These are phyloP conservation scores for Stipa capillata DNA, from an alignment of 176 grass and related monocot species.

Conservation along the genomic window DNA sequence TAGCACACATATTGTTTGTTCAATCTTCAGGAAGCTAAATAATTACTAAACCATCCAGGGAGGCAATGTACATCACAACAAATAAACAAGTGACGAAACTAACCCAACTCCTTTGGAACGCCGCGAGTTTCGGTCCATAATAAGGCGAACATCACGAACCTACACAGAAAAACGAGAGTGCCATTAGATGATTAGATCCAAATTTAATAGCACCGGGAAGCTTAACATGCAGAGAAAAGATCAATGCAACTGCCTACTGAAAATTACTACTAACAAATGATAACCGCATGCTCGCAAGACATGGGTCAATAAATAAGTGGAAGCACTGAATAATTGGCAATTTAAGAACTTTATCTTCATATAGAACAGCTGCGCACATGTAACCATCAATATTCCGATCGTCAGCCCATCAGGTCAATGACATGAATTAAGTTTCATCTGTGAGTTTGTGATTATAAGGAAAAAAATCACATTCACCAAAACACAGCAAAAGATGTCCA, in stretches of 20 bases:
- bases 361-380: not conserved
- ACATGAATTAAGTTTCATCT: not conserved
- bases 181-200: not conserved
- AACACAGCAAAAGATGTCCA: not conserved
- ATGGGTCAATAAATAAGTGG: not conserved
- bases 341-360: not conserved
- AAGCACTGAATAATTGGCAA: not conserved
- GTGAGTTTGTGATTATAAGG: not conserved
- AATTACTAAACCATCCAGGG: not conserved
- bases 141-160: constrained; percentile 97
- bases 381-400: not conserved
- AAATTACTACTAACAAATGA: not conserved
- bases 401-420: not conserved
- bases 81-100: constrained; percentile 15
- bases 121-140: constrained; percentile 94
- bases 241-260: not conserved
- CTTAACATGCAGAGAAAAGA: not conserved
- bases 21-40: not conserved
- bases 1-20: not conserved
- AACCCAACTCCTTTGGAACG: constrained; percentile 99
- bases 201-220: not conserved
- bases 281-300: not conserved
- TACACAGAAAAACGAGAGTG: constrained; percentile 12
- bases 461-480: not conserved
- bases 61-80: not conserved